These are phyloP conservation scores for Phytophthora sansomeana DNA, from an alignment of 352 stramenopile species.

Conservation along the genomic window DNA sequence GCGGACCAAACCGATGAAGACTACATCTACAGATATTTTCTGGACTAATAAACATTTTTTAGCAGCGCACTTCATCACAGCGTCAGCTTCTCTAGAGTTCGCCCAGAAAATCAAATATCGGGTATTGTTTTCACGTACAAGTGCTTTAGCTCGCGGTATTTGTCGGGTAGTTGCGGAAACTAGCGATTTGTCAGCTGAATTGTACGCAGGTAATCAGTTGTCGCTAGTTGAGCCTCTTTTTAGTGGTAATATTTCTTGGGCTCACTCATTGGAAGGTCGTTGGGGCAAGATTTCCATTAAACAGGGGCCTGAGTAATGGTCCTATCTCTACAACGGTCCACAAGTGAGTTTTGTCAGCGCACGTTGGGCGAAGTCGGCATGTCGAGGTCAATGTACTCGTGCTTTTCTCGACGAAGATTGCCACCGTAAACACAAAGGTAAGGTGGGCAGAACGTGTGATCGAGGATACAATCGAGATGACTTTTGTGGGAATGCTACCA, in stretches of 20 bases:
- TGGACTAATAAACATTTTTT: not conserved
- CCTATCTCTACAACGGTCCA: constrained; percentile 1
- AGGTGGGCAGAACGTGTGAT: not conserved
- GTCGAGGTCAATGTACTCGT: not conserved
- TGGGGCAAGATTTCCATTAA: constrained; percentile 24
- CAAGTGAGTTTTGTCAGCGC: not conserved
- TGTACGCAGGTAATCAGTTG: constrained; percentile 19
- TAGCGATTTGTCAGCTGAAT: constrained; percentile 40
- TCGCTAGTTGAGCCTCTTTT: constrained; percentile 30
- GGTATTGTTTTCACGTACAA: constrained; percentile 29
- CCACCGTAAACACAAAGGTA: not conserved
- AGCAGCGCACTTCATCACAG: not conserved
- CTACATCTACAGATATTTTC: not conserved
- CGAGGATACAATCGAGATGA: not conserved
- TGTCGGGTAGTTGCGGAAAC: constrained; percentile 33
- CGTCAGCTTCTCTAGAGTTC: too few relatives aligned
- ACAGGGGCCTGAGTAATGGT: not conserved
- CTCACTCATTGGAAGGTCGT: constrained; percentile 36
- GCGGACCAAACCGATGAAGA: not conserved
- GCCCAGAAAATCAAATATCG: too few relatives aligned
- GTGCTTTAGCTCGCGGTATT: constrained; percentile 27
- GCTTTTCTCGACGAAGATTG: not conserved
- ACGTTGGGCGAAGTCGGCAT: not conserved
- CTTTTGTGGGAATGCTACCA: not conserved
- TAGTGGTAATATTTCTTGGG: constrained; percentile 23